phyloP scores from a whole-genome alignment of 2,329 filamentous ascomycete species.

The Thelonectria blattea region DNA sequence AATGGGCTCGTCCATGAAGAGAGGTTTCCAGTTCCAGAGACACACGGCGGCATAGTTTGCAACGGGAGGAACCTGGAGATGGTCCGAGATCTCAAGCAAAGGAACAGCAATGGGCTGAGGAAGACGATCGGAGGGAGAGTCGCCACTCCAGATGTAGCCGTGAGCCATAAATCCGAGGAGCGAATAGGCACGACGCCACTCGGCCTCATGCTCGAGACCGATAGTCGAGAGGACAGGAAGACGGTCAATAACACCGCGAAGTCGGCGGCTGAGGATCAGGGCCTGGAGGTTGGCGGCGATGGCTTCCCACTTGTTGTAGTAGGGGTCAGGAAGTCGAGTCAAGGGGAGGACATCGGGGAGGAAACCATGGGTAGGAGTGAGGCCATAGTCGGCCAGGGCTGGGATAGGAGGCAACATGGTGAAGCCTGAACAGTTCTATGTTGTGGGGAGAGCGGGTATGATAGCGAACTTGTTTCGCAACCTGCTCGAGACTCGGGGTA shows the following conservation, averaged over 20 bases:
- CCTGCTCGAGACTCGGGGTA: not conserved
- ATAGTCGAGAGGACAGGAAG: slow-evolving; percentile 85
- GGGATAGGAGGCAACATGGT: slow-evolving; percentile 67
- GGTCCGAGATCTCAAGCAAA: slow-evolving; percentile 75
- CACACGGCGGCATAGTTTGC: slow-evolving; percentile 92
- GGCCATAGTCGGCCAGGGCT: slow-evolving; percentile 76
- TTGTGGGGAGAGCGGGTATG: not conserved
- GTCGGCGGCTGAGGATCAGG: slow-evolving; percentile 81
- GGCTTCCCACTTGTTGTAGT: slow-evolving; percentile 95
- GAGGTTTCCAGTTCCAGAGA: slow-evolving; percentile 95
- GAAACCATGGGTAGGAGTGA: slow-evolving; percentile 82
- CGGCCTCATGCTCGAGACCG: slow-evolving; percentile 79
- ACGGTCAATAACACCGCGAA: slow-evolving; percentile 79
- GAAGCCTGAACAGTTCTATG: not conserved
- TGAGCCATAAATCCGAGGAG: slow-evolving; percentile 91
- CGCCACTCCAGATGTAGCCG: slow-evolving; percentile 95
- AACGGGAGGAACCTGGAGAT: slow-evolving; percentile 86
- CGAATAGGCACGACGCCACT: slow-evolving; percentile 94
- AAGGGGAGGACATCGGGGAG: slow-evolving; percentile 82
- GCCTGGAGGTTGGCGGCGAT: slow-evolving; percentile 85
- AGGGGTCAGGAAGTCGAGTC: slow-evolving; percentile 80
- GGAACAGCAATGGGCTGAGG: slow-evolving; percentile 85
- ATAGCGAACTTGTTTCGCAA: not conserved
- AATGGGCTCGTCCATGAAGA: slow-evolving; percentile 82
- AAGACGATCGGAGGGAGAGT: slow-evolving; percentile 77